Evolutionary conservation across 495 filamentous ascomycete species (phyloP).

Genomic region (Hypoxylon trugodes): DNA sequence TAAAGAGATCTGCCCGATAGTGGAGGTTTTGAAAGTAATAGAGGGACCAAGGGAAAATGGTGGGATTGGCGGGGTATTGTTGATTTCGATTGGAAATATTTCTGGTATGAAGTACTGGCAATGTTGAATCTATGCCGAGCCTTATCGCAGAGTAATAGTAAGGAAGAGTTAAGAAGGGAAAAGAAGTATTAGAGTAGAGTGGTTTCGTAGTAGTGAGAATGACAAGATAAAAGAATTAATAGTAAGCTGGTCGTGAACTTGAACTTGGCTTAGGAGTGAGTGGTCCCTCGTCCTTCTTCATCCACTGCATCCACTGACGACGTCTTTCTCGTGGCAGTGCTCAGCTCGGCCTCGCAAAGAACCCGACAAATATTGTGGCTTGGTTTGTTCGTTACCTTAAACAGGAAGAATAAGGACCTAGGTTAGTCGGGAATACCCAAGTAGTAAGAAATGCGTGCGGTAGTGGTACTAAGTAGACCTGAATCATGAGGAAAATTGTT

Average conservation of each 20-base stretch:
- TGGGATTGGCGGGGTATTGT: slow-evolving; percentile 4
- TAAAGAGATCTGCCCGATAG: slow-evolving; percentile 3
- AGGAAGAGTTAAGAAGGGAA: slow-evolving; percentile 6
- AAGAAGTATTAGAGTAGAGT: neutral
- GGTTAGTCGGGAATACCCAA: no score
- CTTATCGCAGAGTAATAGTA: slow-evolving; percentile 1
- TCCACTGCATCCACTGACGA: slow-evolving; percentile 23
- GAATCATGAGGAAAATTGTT: no score
- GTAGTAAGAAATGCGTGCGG: no score
- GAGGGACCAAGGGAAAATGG: no score
- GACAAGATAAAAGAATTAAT: neutral
- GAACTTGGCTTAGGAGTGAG: neutral
- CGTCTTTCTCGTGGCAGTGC: slow-evolving; percentile 45
- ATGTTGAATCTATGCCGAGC: no score
- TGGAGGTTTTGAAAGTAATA: neutral
- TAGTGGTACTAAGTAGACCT: slow-evolving; percentile 9
- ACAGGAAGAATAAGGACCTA: no score
- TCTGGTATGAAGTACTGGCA: neutral
- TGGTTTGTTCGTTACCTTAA: slow-evolving; percentile 4
- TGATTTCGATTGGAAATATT: slow-evolving; percentile 19
- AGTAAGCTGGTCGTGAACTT: slow-evolving; percentile 2
- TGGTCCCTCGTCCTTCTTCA: no score
- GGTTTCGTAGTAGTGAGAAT: no score
- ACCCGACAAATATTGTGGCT: slow-evolving; percentile 42
- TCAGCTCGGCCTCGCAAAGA: slow-evolving; percentile 25